Percentiles rank a stretch among this genome's conserved stretches.
Evolutionary conservation across 768 basidiomycete species (phyloP).

Genomic region (Leucosporidium yakuticum): DNA sequence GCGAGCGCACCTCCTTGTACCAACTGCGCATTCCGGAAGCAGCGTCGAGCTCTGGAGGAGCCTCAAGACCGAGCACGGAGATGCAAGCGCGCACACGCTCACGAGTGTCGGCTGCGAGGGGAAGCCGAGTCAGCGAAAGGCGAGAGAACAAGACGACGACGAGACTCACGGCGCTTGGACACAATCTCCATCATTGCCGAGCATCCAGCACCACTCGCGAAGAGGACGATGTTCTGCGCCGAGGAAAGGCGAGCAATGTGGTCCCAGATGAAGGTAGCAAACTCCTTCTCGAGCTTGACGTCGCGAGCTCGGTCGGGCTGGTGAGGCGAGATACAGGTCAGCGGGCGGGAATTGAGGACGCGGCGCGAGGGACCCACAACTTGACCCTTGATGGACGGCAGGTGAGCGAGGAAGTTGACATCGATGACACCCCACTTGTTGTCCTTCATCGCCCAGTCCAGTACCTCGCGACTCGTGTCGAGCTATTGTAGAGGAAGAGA

Average conservation of each 20-base stretch:
- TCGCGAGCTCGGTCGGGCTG: slow-evolving; percentile 34
- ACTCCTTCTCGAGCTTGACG: slow-evolving; percentile 46
- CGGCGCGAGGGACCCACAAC: slow-evolving; percentile 16
- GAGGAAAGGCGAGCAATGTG: slow-evolving; percentile 62
- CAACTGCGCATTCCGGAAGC: slow-evolving; percentile 21
- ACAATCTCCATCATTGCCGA: slow-evolving; percentile 68
- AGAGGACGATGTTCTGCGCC: slow-evolving; percentile 66
- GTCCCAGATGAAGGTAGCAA: slow-evolving; percentile 87
- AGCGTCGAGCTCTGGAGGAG: slow-evolving; percentile 27
- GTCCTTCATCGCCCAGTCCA: slow-evolving; percentile 61
- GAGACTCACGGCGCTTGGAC: slow-evolving; percentile 56
- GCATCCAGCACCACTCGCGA: slow-evolving; percentile 84
- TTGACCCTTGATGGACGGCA: slow-evolving; percentile 35
- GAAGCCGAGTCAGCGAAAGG: neutral
- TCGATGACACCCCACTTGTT: slow-evolving; percentile 73
- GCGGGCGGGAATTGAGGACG: neutral
- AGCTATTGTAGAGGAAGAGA: slow-evolving; percentile 53
- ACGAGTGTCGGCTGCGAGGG: neutral
- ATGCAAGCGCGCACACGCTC: slow-evolving; percentile 22
- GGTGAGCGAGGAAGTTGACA: slow-evolving; percentile 61
- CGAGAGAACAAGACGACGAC: neutral
- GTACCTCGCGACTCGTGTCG: slow-evolving; percentile 71
- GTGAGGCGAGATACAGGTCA: slow-evolving; percentile 44
- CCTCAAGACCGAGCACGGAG: slow-evolving; percentile 32
- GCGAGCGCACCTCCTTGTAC: slow-evolving; percentile 30